Evolutionary conservation across 495 filamentous ascomycete genomes (phyloP).

Genomic region (Evansstolkia leycettana): DNA sequence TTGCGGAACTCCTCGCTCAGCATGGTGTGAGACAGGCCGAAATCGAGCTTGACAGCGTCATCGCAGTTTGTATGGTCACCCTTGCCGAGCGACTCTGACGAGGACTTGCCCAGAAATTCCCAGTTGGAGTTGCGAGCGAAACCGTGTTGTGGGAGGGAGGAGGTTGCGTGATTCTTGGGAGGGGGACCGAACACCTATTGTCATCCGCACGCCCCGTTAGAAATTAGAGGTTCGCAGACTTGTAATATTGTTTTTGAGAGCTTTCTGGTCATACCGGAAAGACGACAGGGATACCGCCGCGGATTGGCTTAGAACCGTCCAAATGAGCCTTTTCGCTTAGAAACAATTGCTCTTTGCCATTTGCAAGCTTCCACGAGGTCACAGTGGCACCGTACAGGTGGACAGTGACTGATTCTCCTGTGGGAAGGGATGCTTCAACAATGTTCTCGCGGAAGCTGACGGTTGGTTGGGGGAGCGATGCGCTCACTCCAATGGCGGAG

Average conservation of each 20-base stretch:
- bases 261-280: conserved; percentile 61
- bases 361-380: conserved; percentile 75
- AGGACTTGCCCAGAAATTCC: conserved; percentile 52
- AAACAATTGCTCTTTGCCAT: conserved; percentile 79
- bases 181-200: conserved; percentile 79
- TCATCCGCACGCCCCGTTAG: conserved; percentile 2
- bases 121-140: conserved; percentile 77
- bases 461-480: conserved; percentile 49
- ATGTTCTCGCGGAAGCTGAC: conserved; percentile 57
- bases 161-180: conserved; percentile 56
- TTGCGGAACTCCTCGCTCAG: conserved; percentile 49
- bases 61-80: conserved; percentile 31
- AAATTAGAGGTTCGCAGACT: not conserved
- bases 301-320: conserved; percentile 52
- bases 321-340: conserved; percentile 62
- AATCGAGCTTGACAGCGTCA: conserved; percentile 77
- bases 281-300: conserved; percentile 74
- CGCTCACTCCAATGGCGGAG: conserved; percentile 56
- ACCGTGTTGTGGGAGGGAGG: conserved; percentile 79
- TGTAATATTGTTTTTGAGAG: not conserved
- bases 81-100: conserved; percentile 50
- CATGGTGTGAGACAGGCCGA: conserved; percentile 67
- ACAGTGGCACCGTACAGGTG: conserved; percentile 88
- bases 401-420: conserved; percentile 74
- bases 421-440: conserved; percentile 63